Base-by-base conservation (phyloP, 1,139 yeast species). In the Suhomyces taliae region DNA sequence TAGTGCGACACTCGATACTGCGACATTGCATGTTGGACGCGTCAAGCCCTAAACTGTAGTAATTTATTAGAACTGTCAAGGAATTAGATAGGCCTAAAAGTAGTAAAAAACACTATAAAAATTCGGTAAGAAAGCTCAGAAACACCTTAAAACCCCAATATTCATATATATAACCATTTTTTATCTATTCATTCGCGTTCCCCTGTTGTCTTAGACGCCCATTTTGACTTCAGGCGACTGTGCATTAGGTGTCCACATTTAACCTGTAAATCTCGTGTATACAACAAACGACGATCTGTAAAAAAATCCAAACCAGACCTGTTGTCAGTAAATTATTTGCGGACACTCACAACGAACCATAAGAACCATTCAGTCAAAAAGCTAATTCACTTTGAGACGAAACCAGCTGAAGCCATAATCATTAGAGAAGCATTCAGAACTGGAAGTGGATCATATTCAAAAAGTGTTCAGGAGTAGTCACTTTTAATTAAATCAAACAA, bases 261-360 rank as follows among this genome's bases (percentile, higher is more conserved):
- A 46, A 46, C 49, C 49, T 46, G 49, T 39, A 46, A 46, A 27
- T 34, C 41, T 39, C 49, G 41, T 29, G 49, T 46, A 31, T 39
- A 41, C 48, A 33, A 39, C 46, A 43, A 42, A 46, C 46, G 49
- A 46, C 49, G 49, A 46, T 46, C 49, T 46, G 45, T 45, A 46
- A 46, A 46, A 44, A 46, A 46, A 19, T 37, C 45, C 43, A 46
- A 42, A 39, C 49, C 49, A 46, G 39, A 42, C 49, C 43, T 33
- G 29, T 40, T 41, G 39, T 40, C 46, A 46, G 43, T 39, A 44
- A 43, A 40, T 36, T 39, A 36, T 33, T 44, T 39, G 32, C 42
- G 40, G 43, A 39, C 46, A 41, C 42, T 38, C 46, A 34, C 34
- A 36, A 15, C 34, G 36, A 39, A 27, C 32, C 32, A 29, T 2